Conservation (phyloP, 768 basidiomycete species). For the Lyophyllum atratum region DNA sequence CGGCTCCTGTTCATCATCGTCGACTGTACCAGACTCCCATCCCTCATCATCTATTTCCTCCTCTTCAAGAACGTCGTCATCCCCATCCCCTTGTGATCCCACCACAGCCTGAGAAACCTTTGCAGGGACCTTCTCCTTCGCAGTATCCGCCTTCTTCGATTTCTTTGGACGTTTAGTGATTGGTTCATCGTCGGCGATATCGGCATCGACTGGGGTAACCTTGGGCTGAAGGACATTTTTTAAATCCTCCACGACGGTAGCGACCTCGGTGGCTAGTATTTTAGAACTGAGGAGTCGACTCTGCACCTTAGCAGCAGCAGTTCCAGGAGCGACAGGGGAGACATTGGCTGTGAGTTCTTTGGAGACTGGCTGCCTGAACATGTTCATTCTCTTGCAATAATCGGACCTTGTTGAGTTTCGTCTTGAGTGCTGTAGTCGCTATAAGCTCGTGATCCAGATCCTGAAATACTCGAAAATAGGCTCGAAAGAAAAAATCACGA, state of each 20-base stretch:
- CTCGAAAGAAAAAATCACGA: conserved; percentile 2
- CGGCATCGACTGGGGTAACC: conserved; percentile 13
- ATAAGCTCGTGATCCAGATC: conserved; percentile 57
- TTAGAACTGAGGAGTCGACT: conserved; percentile 79
- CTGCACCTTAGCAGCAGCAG: conserved; percentile 60
- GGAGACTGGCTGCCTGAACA: conserved; percentile 44
- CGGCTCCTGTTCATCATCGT: conserved; percentile 28
- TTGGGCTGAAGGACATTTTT: conserved; percentile 40
- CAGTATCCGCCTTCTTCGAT: conserved; percentile 20
- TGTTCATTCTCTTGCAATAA: conserved; percentile 50
- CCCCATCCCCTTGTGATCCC: conserved; percentile 6
- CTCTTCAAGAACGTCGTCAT: conserved; percentile 16
- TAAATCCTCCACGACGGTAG: conserved; percentile 51
- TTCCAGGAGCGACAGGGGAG: conserved; percentile 37
- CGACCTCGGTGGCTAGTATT: conserved; percentile 61
- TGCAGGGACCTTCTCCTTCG: conserved; percentile 10
- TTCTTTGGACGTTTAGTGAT: conserved; percentile 21
- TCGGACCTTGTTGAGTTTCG: conserved; percentile 76
- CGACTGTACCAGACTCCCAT: conserved; percentile 46
- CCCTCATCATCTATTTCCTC: conserved; percentile 32
- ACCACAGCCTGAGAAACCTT: conserved; percentile 12
- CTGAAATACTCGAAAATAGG: conserved; percentile 35
- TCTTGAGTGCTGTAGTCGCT: conserved; percentile 64
- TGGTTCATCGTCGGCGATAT: conserved; percentile 10
- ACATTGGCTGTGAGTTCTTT: conserved; percentile 43